These are phyloP conservation scores for Pseudogymnoascus sp. DNA, from an alignment of 2,329 filamentous ascomycete species.

Conservation along the genomic window DNA sequence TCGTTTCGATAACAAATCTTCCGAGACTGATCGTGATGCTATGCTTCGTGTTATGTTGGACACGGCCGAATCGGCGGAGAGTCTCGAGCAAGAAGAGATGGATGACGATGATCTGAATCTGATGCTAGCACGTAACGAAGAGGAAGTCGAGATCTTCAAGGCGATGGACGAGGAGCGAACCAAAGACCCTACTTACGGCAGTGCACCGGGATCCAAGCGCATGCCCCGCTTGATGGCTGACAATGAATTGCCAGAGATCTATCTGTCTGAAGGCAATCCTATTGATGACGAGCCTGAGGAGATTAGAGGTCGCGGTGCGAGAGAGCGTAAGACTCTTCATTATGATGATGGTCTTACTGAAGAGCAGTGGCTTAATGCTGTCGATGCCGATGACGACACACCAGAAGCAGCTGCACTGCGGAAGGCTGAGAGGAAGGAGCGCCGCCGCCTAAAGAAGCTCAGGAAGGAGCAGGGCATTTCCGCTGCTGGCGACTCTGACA, in stretches of 20 bases:
- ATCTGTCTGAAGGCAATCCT: conserved; percentile 77
- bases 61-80: conserved; percentile 62
- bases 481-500: conserved; percentile 7
- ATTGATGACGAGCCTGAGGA: conserved; percentile 74
- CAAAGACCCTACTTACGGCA: conserved; percentile 64
- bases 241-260: conserved; percentile 86
- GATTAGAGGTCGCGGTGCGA: conserved; percentile 75
- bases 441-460: conserved; percentile 59
- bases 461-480: conserved; percentile 8
- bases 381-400: conserved; percentile 91
- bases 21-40: conserved; percentile 94
- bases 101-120: conserved; percentile 96
- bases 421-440: conserved; percentile 78
- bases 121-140: conserved; percentile 81
- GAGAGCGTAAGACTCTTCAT: conserved; percentile 87
- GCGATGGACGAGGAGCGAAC: conserved; percentile 70
- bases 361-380: conserved; percentile 97
- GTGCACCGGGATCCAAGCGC: conserved; percentile 50
- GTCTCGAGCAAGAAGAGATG: conserved; percentile 85
- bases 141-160: conserved; percentile 72
- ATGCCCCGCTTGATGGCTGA: conserved; percentile 79
- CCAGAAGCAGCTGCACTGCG: conserved; percentile 88
- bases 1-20: conserved; percentile 99
- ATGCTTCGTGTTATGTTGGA: conserved; percentile 92
- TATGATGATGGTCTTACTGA: conserved; percentile 97